Percentiles rank a stretch among this genome's conserved stretches.
These are phyloP conservation scores for Venturia oleaginea DNA, from an alignment of 2,329 filamentous ascomycete species.

Conservation along the genomic window DNA sequence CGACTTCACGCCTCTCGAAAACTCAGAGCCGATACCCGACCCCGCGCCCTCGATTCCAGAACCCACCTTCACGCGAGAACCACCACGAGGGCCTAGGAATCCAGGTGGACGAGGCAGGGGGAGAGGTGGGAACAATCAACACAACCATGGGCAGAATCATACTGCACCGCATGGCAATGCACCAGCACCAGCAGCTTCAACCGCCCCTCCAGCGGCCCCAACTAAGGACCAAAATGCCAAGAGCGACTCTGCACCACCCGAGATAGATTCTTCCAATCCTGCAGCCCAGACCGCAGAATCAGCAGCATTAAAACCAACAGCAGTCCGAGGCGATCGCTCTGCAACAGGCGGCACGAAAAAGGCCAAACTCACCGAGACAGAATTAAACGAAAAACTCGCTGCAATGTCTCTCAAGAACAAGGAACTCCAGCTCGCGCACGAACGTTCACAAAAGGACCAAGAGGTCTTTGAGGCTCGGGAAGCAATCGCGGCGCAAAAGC, in stretches of 20 bases:
- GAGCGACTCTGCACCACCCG: neutral
- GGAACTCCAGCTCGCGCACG: constrained; percentile 50
- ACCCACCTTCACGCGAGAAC: constrained; percentile 7
- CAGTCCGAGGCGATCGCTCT: constrained; percentile 46
- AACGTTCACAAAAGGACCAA: constrained; percentile 58
- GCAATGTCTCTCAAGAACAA: constrained; percentile 54
- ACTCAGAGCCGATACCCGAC: constrained; percentile 23
- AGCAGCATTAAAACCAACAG: constrained; percentile 17
- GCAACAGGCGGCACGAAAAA: constrained; percentile 44
- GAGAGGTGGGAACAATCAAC: constrained; percentile 2
- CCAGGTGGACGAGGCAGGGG: constrained; percentile 15
- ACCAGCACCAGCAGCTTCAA: neutral
- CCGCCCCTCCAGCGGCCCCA: neutral
- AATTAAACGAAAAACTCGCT: constrained; percentile 52
- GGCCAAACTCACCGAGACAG: constrained; percentile 55
- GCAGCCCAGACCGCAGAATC: neutral
- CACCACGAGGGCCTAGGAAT: constrained; percentile 6
- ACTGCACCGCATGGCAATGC: neutral
- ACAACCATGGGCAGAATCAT: neutral
- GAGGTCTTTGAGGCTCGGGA: constrained; percentile 57
- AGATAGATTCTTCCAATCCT: neutral
- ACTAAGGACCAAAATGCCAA: neutral
- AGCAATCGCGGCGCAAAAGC: constrained; percentile 43
- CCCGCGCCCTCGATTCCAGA: constrained; percentile 1
- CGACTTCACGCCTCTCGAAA: constrained; percentile 38